Conservation (phyloP, 331 rosid species). For the Saraca asoca region DNA sequence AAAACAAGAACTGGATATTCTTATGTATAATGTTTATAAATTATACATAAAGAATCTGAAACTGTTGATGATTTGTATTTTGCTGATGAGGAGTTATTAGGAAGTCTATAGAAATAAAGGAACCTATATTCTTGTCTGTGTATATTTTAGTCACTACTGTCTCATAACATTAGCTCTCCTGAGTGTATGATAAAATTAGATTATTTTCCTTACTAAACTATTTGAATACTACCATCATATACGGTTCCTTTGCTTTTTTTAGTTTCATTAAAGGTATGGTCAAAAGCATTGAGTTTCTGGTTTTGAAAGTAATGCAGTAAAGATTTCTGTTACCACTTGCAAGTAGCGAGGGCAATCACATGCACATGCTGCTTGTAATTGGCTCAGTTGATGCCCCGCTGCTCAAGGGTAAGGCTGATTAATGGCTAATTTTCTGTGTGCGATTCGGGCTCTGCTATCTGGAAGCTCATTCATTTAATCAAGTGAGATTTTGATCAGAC, state of each 20-base stretch:
- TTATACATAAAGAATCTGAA: constrained; percentile 4
- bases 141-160: background rate
- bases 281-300: background rate
- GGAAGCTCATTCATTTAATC: background rate
- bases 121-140: background rate
- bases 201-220: background rate
- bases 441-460: background rate
- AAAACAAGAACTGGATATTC: background rate
- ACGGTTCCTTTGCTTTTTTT: background rate
- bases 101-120: background rate
- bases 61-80: background rate
- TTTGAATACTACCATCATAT: background rate
- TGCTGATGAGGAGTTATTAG: background rate
- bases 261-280: background rate
- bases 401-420: constrained; percentile 5
- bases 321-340: background rate
- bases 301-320: background rate
- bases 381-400: background rate
- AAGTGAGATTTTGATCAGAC: too few species aligned
- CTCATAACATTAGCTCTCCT: background rate
- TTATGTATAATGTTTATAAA: background rate
- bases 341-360: background rate
- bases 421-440: background rate
- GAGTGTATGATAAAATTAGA: too few species aligned
- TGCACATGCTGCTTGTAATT: constrained; percentile 10